Evolutionary conservation across 768 basidiomycete genomes (phyloP).

Genomic region (Leccinum subgranulosum): DNA sequence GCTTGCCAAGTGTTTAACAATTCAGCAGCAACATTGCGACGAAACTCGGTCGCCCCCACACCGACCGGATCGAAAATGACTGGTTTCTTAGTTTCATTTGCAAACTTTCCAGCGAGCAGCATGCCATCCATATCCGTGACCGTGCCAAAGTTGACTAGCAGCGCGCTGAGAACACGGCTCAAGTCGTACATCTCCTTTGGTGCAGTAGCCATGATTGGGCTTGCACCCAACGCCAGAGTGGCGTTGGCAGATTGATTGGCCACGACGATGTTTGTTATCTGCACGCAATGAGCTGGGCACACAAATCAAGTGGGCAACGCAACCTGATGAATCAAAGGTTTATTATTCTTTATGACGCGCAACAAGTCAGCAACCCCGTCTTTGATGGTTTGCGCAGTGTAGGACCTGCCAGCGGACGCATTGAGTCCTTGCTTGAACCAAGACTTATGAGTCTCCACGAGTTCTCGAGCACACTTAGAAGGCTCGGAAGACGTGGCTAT

Average conservation of each 20-base stretch:
- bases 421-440: conserved; percentile 14
- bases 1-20: conserved; percentile 78
- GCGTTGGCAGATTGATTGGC: conserved; percentile 88
- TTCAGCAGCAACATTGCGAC: conserved; percentile 55
- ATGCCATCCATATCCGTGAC: conserved; percentile 69
- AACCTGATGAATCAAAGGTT: conserved; percentile 83
- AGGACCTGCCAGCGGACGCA: conserved; percentile 1
- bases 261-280: conserved; percentile 92
- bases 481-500: conserved; percentile 70
- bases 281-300: neutral
- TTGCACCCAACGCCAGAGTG: conserved; percentile 82
- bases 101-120: conserved; percentile 66
- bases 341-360: conserved; percentile 44
- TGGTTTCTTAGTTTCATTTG: conserved; percentile 69
- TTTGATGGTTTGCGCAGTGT: conserved; percentile 37
- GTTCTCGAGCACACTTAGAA: conserved; percentile 42
- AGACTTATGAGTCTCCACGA: conserved; percentile 39
- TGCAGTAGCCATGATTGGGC: conserved; percentile 92
- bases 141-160: conserved; percentile 89
- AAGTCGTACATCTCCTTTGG: conserved; percentile 82
- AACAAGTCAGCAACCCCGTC: conserved; percentile 49
- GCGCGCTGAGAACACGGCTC: conserved; percentile 55
- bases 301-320: neutral
- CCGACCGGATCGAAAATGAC: conserved; percentile 92
- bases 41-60: conserved; percentile 74